phyloP scores from a whole-genome alignment of 1,139 yeast genomes.

The Pichia sp. region DNA sequence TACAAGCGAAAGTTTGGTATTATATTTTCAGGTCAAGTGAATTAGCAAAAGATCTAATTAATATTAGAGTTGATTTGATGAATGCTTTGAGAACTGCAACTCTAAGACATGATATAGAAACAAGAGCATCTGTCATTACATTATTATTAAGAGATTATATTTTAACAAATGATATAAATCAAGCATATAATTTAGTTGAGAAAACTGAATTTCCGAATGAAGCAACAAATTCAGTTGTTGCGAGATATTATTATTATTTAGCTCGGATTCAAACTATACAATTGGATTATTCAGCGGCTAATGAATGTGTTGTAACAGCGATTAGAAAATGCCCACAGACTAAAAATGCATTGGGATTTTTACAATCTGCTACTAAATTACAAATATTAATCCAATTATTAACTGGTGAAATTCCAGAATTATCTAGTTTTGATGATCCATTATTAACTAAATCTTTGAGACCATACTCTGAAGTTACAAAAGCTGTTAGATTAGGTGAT shows the following conservation, averaged over 20 bases:
- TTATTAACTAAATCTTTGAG: constrained; percentile 52
- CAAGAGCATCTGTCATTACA: constrained; percentile 82
- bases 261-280: constrained; percentile 90
- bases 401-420: constrained; percentile 97
- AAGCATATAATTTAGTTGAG: constrained; percentile 84
- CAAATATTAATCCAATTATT: constrained; percentile 83
- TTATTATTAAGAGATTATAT: constrained; percentile 76
- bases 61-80: constrained; percentile 67
- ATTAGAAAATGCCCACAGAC: constrained; percentile 98
- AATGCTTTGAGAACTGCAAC: constrained; percentile 81
- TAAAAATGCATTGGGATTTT: constrained; percentile 73
- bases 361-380: constrained; percentile 86
- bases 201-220: constrained; percentile 82
- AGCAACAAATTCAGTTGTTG: constrained; percentile 84
- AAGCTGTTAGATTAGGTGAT: constrained; percentile 92
- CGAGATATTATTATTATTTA: constrained; percentile 85
- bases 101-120: constrained; percentile 86
- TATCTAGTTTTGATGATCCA: constrained; percentile 67
- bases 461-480: constrained; percentile 83
- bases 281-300: constrained; percentile 86
- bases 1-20: constrained; percentile 92
- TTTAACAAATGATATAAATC: constrained; percentile 71
- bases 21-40: constrained; percentile 80
- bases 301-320: constrained; percentile 86
- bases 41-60: constrained; percentile 48